A percentile compares a stretch with the other conserved stretches of the same genome.
Evolutionary conservation across 768 basidiomycete genomes (phyloP).

Genomic region (Gloeophyllum trabeum): DNA sequence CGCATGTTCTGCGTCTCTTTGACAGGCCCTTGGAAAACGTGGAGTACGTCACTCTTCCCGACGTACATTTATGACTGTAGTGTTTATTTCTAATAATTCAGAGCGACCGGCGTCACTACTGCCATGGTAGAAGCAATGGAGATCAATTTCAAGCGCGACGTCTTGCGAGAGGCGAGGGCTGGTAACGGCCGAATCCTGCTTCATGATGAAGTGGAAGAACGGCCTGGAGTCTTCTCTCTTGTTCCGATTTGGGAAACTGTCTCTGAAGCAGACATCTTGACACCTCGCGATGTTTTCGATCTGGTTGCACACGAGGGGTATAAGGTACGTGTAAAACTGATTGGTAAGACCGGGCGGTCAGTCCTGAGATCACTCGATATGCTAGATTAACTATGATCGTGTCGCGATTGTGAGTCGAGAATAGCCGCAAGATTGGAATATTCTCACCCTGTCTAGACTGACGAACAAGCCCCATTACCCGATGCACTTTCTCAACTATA

Average conservation of each 20-base stretch:
- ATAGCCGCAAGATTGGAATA: not conserved
- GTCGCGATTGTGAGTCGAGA: conserved; percentile 67
- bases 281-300: conserved; percentile 73
- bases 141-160: conserved; percentile 73
- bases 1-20: conserved; percentile 83
- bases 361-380: no score
- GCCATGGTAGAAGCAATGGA: conserved; percentile 90
- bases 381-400: conserved; percentile 79
- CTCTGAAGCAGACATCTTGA: conserved; percentile 72
- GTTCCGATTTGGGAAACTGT: conserved; percentile 94
- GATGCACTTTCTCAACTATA: conserved; percentile 73
- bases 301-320: conserved; percentile 70
- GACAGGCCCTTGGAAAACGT: conserved; percentile 90
- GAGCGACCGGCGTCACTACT: conserved; percentile 90
- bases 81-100: no score
- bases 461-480: conserved; percentile 94
- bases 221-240: conserved; percentile 81
- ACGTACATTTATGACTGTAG: not conserved
- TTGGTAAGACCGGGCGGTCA: no score
- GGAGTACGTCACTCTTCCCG: conserved; percentile 44
- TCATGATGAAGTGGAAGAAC: conserved; percentile 93
- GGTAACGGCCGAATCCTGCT: conserved; percentile 73
- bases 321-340: conserved; percentile 44
- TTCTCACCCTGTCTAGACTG: conserved; percentile 47
- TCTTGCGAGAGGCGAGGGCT: conserved; percentile 67